These are phyloP conservation scores for Solanum ahanhuiri DNA, from an alignment of 257 asterid genomes.

Conservation along the genomic window DNA sequence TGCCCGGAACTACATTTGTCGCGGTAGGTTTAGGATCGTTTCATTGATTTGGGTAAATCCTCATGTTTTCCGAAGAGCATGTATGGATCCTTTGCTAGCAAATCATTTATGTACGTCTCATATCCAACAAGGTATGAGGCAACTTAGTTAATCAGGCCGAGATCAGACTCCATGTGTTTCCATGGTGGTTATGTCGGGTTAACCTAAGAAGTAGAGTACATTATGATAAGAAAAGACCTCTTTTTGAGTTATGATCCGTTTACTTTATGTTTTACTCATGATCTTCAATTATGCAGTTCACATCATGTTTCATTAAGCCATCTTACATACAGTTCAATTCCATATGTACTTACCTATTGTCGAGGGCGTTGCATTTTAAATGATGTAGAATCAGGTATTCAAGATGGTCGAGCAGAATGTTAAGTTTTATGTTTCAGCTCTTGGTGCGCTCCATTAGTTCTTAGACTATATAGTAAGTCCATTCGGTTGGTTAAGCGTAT, in stretches of 20 bases:
- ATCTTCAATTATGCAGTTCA: neutral
- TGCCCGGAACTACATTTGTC: neutral
- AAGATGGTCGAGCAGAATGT: neutral
- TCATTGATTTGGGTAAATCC: neutral
- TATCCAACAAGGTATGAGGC: neutral
- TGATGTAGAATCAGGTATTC: neutral
- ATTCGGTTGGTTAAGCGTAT: neutral
- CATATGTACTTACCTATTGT: neutral
- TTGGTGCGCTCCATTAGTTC: neutral
- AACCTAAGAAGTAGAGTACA: neutral
- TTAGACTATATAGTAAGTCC: neutral
- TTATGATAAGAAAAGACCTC: neutral
- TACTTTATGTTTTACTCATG: neutral
- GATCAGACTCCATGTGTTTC: neutral
- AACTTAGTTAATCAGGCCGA: neutral
- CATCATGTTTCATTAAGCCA: neutral
- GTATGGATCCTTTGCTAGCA: neutral
- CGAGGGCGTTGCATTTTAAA: neutral
- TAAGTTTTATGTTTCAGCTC: neutral
- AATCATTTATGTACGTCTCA: neutral
- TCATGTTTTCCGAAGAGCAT: neutral
- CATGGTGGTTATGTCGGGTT: neutral
- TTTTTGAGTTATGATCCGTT: neutral
- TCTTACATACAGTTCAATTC: neutral
- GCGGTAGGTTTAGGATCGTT: neutral